A percentile compares a stretch with the other conserved stretches of the same genome.
Conservation (phyloP, 495 filamentous ascomycete species). For the Lentithecium fluviatile region DNA sequence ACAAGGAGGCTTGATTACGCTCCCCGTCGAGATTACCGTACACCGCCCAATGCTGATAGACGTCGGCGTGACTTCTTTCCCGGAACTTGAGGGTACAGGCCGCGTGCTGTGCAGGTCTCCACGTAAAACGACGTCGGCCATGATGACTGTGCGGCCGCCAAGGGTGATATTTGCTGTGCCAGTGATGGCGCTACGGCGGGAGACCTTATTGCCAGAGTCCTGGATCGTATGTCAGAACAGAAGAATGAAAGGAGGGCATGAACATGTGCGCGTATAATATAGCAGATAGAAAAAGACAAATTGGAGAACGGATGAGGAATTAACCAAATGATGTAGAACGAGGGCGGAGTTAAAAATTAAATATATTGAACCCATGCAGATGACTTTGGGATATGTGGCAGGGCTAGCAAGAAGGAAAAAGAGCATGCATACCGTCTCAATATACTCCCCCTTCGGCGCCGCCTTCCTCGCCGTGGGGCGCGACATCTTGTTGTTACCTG, state of each 20-base stretch:
- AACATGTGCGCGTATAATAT: too few species aligned
- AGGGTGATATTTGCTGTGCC: conserved; percentile 97
- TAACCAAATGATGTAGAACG: too few species aligned
- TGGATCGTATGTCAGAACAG: conserved; percentile 36
- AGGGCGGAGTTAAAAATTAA: too few species aligned
- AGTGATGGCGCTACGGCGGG: conserved; percentile 81
- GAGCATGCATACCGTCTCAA: conserved; percentile 70
- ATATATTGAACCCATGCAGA: too few species aligned
- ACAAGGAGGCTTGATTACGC: conserved; percentile 72
- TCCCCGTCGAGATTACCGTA: conserved; percentile 74
- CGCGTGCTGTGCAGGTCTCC: conserved; percentile 60
- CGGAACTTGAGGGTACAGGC: conserved; percentile 43
- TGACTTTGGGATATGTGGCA: too few species aligned
- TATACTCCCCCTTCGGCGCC: conserved; percentile 82
- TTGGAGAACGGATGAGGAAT: too few species aligned
- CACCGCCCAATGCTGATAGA: conserved; percentile 87
- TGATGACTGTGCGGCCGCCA: conserved; percentile 90
- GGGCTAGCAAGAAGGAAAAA: too few species aligned
- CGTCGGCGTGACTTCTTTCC: conserved; percentile 47
- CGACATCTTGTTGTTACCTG: conserved; percentile 29
- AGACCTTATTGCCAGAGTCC: conserved; percentile 99
- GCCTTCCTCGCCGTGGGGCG: conserved; percentile 48
- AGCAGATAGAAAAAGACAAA: too few species aligned
- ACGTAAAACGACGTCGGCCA: conserved; percentile 85
- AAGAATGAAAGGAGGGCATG: too few species aligned